These are phyloP conservation scores for Sherardia arvensis DNA, from an alignment of 257 asterid genomes.

Conservation along the genomic window DNA sequence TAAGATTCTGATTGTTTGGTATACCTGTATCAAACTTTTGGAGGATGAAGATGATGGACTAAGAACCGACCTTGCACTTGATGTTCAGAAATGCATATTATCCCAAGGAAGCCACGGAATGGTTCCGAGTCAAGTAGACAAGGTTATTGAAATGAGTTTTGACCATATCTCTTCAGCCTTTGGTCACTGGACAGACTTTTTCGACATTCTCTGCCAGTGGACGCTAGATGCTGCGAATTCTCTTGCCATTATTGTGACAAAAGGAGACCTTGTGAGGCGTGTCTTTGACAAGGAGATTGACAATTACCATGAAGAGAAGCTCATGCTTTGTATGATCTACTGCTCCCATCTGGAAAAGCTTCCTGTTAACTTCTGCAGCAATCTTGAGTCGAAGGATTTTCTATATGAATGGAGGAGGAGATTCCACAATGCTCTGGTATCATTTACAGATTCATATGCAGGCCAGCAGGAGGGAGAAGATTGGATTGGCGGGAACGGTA, in stretches of 20 bases:
- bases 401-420: constrained; percentile 55
- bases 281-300: constrained; percentile 97
- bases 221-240: constrained; percentile 41
- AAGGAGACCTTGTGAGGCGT: constrained; percentile 71
- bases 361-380: constrained; percentile 20
- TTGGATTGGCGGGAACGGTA: constrained; percentile 94
- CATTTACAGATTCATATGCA: constrained; percentile 30
- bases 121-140: constrained; percentile 80
- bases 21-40: constrained; percentile 61
- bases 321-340: constrained; percentile 68
- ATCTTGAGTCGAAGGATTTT: constrained; percentile 24
- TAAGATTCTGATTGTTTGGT: constrained; percentile 63
- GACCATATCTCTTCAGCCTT: constrained; percentile 59
- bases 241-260: constrained; percentile 29
- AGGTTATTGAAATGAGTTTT: constrained; percentile 66
- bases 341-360: constrained; percentile 65
- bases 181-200: constrained; percentile 60
- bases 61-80: constrained; percentile 60
- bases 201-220: constrained; percentile 64
- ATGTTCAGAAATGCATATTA: constrained; percentile 51
- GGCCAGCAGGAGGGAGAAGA: constrained; percentile 29
- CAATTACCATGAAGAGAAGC: constrained; percentile 89
- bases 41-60: constrained; percentile 87
- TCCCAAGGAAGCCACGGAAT: constrained; percentile 18
- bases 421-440: constrained; percentile 42